Base-by-base conservation (phyloP, 2,329 filamentous ascomycete genomes). In the Pseudogymnoascus sp. region DNA sequence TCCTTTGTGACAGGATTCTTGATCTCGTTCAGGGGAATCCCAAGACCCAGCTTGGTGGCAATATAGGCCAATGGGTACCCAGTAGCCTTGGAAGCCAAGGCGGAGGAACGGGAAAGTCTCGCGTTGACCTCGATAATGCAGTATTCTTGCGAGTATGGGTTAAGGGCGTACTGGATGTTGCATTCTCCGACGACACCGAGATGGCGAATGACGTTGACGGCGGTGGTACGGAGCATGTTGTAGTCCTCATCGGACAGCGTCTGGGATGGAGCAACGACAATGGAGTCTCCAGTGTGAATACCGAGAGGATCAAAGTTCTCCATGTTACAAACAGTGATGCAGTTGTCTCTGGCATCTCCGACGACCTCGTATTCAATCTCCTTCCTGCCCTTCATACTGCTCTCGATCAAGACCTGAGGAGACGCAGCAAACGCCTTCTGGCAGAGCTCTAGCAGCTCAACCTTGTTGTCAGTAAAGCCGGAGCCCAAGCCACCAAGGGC, bases 321-420 rank as follows among this genome's bases (percentile, higher is more conserved):
- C 94, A 99, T 97, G 80, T 99, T 99, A 76, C 94, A 99, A 65
- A 99, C 94, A 5, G 94, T 97, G 74, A 99, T 97, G 74, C 94
- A 99, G 82, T 97, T 97, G 79, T 99, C 92, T 69, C 91, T 87
- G 62, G 87, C 89, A 79, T 97, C 94, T 71, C 94, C 88, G 40
- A 99, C 94, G 65, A 97, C 94, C 76, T 99, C 94, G 73, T 97
- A 99, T 76, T 99, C 94, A 65, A 97, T 95, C 77, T 99, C 94
- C 77, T 99, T 99, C 94, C 94, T 97, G 64, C 94, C 94, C 80
- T 97, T 97, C 93, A 99, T 97, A 79, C 91, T 96, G 74, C 90
- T 87, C 79, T 99, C 94, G 70, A 99, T 95, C 61, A 99, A 83
- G 6, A 99, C 90, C 74, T 99, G 94, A 7, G 94, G 94, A 72